These are phyloP conservation scores for Kwoniella botswanensis DNA, from an alignment of 768 basidiomycete genomes.

Conservation along the genomic window DNA sequence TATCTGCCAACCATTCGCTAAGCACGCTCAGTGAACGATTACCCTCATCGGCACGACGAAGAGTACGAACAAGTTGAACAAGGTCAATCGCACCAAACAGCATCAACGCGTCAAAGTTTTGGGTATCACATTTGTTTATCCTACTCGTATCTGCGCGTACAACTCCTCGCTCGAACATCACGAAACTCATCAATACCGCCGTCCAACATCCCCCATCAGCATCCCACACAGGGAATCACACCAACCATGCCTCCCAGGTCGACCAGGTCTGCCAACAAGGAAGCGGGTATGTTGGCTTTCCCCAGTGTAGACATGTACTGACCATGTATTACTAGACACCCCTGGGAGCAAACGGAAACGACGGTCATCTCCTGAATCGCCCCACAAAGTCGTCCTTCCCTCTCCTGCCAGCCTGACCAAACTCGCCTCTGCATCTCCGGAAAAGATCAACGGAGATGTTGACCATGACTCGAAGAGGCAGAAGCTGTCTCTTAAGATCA, in stretches of 20 bases:
- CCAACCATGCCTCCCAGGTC: not conserved
- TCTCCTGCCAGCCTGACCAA: conserved; percentile 9
- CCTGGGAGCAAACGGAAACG: conserved; percentile 32
- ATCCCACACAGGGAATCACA: not conserved
- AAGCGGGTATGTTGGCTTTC: conserved; percentile 6
- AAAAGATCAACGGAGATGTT: not conserved
- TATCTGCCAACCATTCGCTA: no score
- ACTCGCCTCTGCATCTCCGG: conserved; percentile 7
- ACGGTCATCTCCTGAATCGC: conserved; percentile 12
- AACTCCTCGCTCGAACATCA: no score
- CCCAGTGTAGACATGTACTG: not conserved
- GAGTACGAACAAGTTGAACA: no score
- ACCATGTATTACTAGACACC: conserved; percentile 4
- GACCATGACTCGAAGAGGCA: conserved; percentile 10
- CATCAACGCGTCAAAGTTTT: no score
- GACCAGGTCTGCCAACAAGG: not conserved
- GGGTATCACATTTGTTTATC: no score
- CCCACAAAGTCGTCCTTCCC: conserved; percentile 20
- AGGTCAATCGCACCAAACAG: no score
- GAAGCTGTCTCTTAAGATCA: conserved; percentile 11
- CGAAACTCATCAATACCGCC: no score
- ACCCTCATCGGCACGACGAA: no score
- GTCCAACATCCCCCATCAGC: no score
- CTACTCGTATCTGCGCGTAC: no score
- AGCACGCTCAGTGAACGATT: no score